Percentiles rank a stretch among this genome's conserved stretches.
phyloP scores from a whole-genome alignment of 2,329 filamentous ascomycete species.

The Aspergillus brunneoviolaceus region DNA sequence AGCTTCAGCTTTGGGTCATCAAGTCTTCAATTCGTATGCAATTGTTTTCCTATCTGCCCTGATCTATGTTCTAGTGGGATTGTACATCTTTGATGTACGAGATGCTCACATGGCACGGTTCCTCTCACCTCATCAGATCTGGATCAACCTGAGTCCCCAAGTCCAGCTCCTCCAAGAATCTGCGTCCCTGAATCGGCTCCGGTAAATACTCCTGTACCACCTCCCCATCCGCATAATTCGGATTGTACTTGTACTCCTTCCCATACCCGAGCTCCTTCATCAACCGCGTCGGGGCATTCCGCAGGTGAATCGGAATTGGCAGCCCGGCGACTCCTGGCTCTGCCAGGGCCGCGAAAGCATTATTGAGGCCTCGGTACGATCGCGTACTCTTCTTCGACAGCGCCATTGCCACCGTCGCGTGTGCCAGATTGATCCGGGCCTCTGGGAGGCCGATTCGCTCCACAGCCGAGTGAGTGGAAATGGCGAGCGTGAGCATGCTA shows the following conservation, averaged over 20 bases:
- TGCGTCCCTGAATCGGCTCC: slow-evolving; percentile 65
- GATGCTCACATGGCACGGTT: background rate
- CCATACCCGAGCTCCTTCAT: slow-evolving; percentile 95
- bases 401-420: slow-evolving; percentile 78
- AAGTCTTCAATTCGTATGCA: background rate
- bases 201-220: slow-evolving; percentile 92
- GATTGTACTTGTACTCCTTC: slow-evolving; percentile 93
- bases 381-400: slow-evolving; percentile 83
- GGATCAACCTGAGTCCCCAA: slow-evolving; percentile 76
- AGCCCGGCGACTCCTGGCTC: slow-evolving; percentile 81
- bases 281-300: slow-evolving; percentile 86
- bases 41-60: background rate
- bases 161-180: slow-evolving; percentile 77
- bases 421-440: slow-evolving; percentile 85
- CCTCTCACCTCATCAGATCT: slow-evolving; percentile 49
- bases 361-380: slow-evolving; percentile 78
- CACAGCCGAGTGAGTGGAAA: slow-evolving; percentile 78
- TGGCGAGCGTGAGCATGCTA: slow-evolving; percentile 77
- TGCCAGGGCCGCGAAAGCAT: slow-evolving; percentile 72
- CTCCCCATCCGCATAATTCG: slow-evolving; percentile 77
- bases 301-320: slow-evolving; percentile 80
- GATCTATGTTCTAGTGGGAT: background rate
- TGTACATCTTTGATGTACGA: background rate
- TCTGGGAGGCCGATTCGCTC: slow-evolving; percentile 96
- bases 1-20: background rate